These are phyloP conservation scores for Pythium myriotylum DNA, from an alignment of 352 stramenopile species.

Conservation along the genomic window DNA sequence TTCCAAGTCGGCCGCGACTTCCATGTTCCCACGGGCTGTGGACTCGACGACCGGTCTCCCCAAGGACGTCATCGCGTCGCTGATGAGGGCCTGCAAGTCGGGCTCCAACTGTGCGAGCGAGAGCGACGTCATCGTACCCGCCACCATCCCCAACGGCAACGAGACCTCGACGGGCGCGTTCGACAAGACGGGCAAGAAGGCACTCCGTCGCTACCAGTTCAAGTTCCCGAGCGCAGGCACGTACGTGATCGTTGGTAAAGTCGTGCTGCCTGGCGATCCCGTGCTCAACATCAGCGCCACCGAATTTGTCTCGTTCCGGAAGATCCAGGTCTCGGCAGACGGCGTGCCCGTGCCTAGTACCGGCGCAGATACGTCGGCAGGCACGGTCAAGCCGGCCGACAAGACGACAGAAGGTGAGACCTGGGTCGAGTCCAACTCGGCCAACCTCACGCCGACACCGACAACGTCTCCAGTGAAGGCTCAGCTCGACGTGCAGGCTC, in stretches of 20 bases:
- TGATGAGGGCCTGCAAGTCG: constrained; percentile 54
- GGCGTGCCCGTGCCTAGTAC: background rate
- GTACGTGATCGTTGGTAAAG: constrained; percentile 63
- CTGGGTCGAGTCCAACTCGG: too few species aligned
- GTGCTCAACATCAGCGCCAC: constrained; percentile 52
- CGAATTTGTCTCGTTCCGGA: constrained; percentile 61
- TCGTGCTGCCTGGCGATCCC: constrained; percentile 50
- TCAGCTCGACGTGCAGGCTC: background rate
- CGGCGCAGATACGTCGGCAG: too few species aligned
- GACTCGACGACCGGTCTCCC: constrained; percentile 44
- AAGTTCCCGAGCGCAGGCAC: constrained; percentile 41
- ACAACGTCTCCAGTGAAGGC: background rate
- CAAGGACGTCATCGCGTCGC: constrained; percentile 38
- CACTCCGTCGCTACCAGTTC: constrained; percentile 50
- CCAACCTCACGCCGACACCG: background rate
- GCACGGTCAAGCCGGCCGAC: constrained; percentile 7
- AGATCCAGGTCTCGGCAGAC: background rate
- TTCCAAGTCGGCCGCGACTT: constrained; percentile 21
- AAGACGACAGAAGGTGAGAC: background rate
- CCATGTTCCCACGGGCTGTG: constrained; percentile 67
- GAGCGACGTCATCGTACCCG: constrained; percentile 25
- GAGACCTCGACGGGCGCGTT: constrained; percentile 45
- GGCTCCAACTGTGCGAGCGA: constrained; percentile 65
- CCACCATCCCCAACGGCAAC: constrained; percentile 21
- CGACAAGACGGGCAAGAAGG: constrained; percentile 43